A percentile compares a stretch with the other conserved stretches of the same genome.
These are phyloP conservation scores for Aureobasidium sp. DNA, from an alignment of 2,329 filamentous ascomycete species.

Conservation along the genomic window DNA sequence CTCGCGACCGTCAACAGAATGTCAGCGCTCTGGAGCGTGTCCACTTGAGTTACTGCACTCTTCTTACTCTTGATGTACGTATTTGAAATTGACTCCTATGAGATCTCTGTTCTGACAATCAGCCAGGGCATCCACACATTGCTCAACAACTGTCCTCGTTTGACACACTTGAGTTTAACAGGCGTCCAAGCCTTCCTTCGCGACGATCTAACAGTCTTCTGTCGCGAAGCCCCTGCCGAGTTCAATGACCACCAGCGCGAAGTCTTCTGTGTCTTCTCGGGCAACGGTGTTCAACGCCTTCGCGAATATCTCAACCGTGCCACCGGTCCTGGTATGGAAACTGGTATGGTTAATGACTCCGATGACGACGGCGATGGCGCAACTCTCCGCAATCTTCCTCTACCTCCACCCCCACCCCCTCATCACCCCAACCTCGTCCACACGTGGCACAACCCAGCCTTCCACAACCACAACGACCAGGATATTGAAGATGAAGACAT, in stretches of 20 bases:
- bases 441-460: constrained; percentile 9
- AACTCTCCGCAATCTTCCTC: constrained; percentile 8
- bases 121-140: constrained; percentile 76
- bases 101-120: constrained; percentile 23
- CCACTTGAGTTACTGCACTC: constrained; percentile 89
- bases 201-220: constrained; percentile 76
- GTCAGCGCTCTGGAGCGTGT: constrained; percentile 77
- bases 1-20: constrained; percentile 28
- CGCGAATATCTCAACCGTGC: constrained; percentile 64
- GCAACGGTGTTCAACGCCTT: constrained; percentile 68
- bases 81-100: background rate
- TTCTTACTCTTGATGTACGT: constrained; percentile 70
- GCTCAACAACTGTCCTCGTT: constrained; percentile 80
- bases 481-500: constrained; percentile 20
- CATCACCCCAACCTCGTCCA: constrained; percentile 6
- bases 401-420: background rate
- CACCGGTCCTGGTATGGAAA: constrained; percentile 6
- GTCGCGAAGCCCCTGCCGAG: constrained; percentile 79
- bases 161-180: constrained; percentile 91
- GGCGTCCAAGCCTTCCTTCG: constrained; percentile 86
- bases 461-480: constrained; percentile 10
- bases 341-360: constrained; percentile 8
- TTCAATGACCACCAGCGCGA: constrained; percentile 96
- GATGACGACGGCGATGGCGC: constrained; percentile 19
- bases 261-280: constrained; percentile 96